Percentiles rank a stretch among this genome's conserved stretches.
These are phyloP conservation scores for Martensiomyces pterosporus DNA, from an alignment of 192 early-diverging fungal species.

Conservation along the genomic window DNA sequence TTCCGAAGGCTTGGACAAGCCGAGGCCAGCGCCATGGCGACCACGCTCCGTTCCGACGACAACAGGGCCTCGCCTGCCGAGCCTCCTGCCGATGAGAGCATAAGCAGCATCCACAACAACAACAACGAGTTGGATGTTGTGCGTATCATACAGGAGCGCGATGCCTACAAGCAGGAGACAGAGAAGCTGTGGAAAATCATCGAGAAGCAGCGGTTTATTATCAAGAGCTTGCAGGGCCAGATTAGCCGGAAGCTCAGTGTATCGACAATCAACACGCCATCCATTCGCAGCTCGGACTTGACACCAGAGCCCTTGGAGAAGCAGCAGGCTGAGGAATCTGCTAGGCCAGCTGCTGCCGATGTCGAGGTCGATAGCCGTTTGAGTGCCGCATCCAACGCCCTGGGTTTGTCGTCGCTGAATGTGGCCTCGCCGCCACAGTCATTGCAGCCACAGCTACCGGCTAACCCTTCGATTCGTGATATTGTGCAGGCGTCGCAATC, in stretches of 20 bases:
- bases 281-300: slow-evolving; percentile 8
- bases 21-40: too few relatives aligned
- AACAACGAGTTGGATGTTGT: too few relatives aligned
- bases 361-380: slow-evolving; percentile 6
- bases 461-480: too few relatives aligned
- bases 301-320: slow-evolving; percentile 11
- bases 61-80: too few relatives aligned
- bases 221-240: slow-evolving; percentile 78
- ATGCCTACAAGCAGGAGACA: slow-evolving; percentile 74
- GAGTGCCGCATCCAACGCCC: slow-evolving; percentile 13
- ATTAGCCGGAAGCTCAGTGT: slow-evolving; percentile 36
- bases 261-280: slow-evolving; percentile 33
- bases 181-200: slow-evolving; percentile 88
- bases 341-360: slow-evolving; percentile 1
- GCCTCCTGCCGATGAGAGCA: too few relatives aligned
- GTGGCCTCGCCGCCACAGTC: slow-evolving; percentile 12
- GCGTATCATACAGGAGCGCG: slow-evolving; percentile 56
- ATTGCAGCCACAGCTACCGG: too few relatives aligned
- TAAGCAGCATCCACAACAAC: too few relatives aligned
- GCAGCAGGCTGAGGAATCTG: background rate
- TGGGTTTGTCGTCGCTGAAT: slow-evolving; percentile 37
- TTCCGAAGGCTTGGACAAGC: too few relatives aligned
- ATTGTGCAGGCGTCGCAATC: too few relatives aligned
- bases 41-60: too few relatives aligned
- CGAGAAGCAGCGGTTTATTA: slow-evolving; percentile 83